Evolutionary conservation across 345 rosid species (phyloP).

Genomic region (Salix caprea): DNA sequence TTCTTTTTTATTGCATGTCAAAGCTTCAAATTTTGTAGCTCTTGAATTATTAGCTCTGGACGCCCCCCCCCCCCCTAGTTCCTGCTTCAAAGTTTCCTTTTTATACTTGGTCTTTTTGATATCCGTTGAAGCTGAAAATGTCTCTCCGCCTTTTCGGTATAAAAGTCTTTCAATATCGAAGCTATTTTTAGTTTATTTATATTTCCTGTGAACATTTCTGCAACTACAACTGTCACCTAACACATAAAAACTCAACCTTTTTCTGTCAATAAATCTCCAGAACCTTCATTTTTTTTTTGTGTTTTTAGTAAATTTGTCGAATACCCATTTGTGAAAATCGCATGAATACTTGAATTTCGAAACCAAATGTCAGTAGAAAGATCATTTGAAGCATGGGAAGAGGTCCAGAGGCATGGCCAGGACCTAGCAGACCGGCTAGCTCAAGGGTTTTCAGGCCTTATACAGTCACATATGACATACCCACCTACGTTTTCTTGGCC

Average conservation of each 20-base stretch:
- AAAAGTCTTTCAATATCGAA: background rate
- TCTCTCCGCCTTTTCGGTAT: no score
- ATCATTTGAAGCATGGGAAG: constrained; percentile 95
- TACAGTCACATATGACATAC: constrained; percentile 54
- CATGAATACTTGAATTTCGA: constrained; percentile 1
- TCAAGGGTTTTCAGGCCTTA: constrained; percentile 80
- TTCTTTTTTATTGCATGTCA: background rate
- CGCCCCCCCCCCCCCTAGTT: background rate
- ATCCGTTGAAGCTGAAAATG: background rate
- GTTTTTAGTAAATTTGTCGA: constrained; percentile 5
- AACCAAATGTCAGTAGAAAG: constrained; percentile 76
- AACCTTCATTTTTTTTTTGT: background rate
- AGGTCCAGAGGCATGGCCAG: constrained; percentile 89
- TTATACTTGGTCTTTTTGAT: background rate
- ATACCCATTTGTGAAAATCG: constrained; percentile 1
- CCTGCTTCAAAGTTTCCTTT: background rate
- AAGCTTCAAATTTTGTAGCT: background rate
- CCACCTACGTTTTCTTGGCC: constrained; percentile 78
- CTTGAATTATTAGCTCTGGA: background rate
- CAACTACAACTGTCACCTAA: background rate
- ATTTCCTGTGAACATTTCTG: background rate
- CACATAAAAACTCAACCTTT: background rate
- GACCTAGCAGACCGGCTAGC: constrained; percentile 86
- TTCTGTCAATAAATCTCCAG: background rate
- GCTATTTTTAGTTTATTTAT: background rate